phyloP scores from a whole-genome alignment of 768 basidiomycete genomes.

The Cyathus striatus region DNA sequence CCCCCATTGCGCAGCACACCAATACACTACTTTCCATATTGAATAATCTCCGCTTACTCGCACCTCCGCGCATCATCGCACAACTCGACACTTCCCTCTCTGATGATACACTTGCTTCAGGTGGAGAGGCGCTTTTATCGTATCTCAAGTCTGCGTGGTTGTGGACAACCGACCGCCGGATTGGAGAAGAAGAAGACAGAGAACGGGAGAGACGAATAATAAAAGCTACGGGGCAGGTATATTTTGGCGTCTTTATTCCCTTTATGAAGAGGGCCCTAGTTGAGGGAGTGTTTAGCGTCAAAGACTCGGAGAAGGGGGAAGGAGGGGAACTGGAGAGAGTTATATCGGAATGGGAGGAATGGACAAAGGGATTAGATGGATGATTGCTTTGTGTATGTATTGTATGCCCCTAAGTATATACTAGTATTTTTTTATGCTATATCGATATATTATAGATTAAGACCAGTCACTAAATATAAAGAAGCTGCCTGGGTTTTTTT shows the following conservation, averaged over 20 bases:
- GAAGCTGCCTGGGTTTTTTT: no score
- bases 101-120: constrained; percentile 34
- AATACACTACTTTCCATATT: constrained; percentile 72
- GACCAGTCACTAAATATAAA: no score
- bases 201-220: constrained; percentile 28
- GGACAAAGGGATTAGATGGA: neutral
- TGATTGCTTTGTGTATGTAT: no score
- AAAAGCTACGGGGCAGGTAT: constrained; percentile 49
- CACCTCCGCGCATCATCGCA: constrained; percentile 54
- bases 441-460: no score
- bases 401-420: no score
- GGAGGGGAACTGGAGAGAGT: constrained; percentile 7
- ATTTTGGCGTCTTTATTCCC: constrained; percentile 58
- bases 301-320: constrained; percentile 12
- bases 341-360: constrained; percentile 30
- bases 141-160: constrained; percentile 32
- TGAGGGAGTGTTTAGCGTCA: constrained; percentile 67
- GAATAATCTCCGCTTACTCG: constrained; percentile 78
- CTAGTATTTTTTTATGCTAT: no score
- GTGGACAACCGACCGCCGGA: constrained; percentile 9
- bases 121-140: constrained; percentile 38
- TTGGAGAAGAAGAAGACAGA: constrained; percentile 12
- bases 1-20: constrained; percentile 66
- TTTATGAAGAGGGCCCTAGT: constrained; percentile 66
- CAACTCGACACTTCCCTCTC: constrained; percentile 51